A percentile compares a stretch with the other conserved stretches of the same genome.
phyloP scores from a whole-genome alignment of 75 land plant genomes.

The Ceratopteris richardii region DNA sequence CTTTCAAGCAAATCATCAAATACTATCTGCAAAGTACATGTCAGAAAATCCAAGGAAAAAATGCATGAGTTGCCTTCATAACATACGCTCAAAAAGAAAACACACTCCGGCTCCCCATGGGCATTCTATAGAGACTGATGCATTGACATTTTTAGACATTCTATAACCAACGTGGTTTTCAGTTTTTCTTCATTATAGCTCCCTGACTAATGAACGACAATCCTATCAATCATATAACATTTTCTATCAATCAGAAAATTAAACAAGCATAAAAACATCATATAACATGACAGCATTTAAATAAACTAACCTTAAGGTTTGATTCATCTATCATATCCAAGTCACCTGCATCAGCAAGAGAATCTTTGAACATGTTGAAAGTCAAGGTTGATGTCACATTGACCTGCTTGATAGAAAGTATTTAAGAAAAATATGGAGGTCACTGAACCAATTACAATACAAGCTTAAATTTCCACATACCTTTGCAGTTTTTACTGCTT shows the following conservation, averaged over 20 bases:
- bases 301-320: conserved; percentile 62
- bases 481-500: conserved; percentile 63
- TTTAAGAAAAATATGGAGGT: background rate
- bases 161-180: background rate
- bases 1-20: conserved; percentile 77
- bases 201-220: no score
- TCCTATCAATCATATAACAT: no score
- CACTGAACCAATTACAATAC: background rate
- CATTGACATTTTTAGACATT: background rate
- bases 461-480: conserved; percentile 18
- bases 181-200: background rate
- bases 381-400: conserved; percentile 48
- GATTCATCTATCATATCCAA: conserved; percentile 55
- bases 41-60: background rate
- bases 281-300: background rate
- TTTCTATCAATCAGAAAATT: no score
- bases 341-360: conserved; percentile 43
- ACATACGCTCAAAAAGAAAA: no score
- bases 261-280: no score
- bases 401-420: conserved; percentile 28
- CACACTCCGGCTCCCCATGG: no score
- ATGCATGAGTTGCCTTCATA: background rate
- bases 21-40: conserved; percentile 50
- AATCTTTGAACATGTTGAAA: conserved; percentile 72
- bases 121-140: no score